Base-by-base conservation (phyloP, 179 eudicot genomes). In the Pouteria campechiana region DNA sequence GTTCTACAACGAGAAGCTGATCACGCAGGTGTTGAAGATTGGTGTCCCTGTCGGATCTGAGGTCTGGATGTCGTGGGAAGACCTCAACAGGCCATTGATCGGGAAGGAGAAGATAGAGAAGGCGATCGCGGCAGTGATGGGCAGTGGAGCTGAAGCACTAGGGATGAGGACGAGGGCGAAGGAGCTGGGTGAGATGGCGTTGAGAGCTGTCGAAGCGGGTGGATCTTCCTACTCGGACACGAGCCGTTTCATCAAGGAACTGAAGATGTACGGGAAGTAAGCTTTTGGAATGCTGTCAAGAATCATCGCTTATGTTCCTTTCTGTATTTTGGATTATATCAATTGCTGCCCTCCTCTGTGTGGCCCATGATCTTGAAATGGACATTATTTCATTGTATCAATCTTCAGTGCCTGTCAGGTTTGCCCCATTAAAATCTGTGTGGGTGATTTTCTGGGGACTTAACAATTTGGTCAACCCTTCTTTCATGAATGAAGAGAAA, bases 1-100 rank as follows among this genome's bases (percentile, higher is more conserved):
- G 32, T 38, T 38, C n/a, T 39, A 50, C 14, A 50, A 16, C 8
- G 41, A 36, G 54, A 49, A 49, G 34, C 23, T 49, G 6, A n/a
- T 49, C n/a, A 18, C 41, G 3, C 41, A 16, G 14, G 27, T 51
- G 1, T 23, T 52, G 14, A 41, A 31, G 46, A 32, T 41, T 20
- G 48, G 57, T 1, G 33, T 52, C 32, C 22, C 27, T 7, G 46
- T 30, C 14, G 47, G 56, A 22, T 12, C 56, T 29, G 38, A 20
- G 1, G 23, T 15, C 12, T 42, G 41, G 31, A 52, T 40, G 4
- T 1, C 20, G 1, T 5, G 20, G 4, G 7, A 8, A 5, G 32
- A 9, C 7, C 31, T 52, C 22, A 7, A 2, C n/a, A 32, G 41
- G 17, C 57, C 57, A 10, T 11, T 41, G 17, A 17, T 52, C 12